Conservation (phyloP, 805 yeast species). For the Candida easanensis region DNA sequence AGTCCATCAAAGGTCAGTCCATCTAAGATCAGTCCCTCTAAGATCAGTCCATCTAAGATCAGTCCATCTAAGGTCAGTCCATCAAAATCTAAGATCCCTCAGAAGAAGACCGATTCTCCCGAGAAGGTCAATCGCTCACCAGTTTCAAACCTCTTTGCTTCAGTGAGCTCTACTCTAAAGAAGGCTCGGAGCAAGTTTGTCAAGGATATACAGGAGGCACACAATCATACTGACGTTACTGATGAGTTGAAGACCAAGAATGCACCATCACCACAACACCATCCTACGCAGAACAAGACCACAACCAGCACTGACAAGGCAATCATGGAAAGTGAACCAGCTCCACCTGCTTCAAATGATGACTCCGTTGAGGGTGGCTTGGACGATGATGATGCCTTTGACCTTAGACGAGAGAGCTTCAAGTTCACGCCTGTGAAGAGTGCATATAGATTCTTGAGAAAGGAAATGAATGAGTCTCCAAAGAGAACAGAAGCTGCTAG, state of each 20-base stretch:
- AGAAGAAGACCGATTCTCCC: conserved; percentile 4
- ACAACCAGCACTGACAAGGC: neutral
- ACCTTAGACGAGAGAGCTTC: conserved; percentile 14
- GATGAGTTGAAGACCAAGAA: neutral
- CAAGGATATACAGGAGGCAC: conserved; percentile 16
- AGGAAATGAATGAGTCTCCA: conserved; percentile 22
- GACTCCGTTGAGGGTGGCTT: conserved; percentile 2
- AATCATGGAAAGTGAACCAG: no score
- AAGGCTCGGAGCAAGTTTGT: conserved; percentile 23
- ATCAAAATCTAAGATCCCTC: conserved; percentile 11
- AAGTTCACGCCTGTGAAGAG: conserved; percentile 29
- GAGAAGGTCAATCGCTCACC: conserved; percentile 20
- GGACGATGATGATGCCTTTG: conserved; percentile 10
- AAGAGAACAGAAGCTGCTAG: conserved; percentile 1
- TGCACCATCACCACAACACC: no score
- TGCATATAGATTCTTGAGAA: conserved; percentile 25
- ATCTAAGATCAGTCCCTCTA: no score
- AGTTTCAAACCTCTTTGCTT: conserved; percentile 23
- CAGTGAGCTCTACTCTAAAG: conserved; percentile 25
- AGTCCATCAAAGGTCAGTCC: neutral
- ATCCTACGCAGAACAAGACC: neutral
- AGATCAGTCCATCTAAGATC: no score
- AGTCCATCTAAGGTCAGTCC: neutral
- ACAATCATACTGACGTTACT: conserved; percentile 1
- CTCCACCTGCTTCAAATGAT: no score